Evolutionary conservation across 2,329 filamentous ascomycete species (phyloP), one percentile per base, ranked within the genome.

Genomic region (Akanthomyces uredinophilus): DNA sequence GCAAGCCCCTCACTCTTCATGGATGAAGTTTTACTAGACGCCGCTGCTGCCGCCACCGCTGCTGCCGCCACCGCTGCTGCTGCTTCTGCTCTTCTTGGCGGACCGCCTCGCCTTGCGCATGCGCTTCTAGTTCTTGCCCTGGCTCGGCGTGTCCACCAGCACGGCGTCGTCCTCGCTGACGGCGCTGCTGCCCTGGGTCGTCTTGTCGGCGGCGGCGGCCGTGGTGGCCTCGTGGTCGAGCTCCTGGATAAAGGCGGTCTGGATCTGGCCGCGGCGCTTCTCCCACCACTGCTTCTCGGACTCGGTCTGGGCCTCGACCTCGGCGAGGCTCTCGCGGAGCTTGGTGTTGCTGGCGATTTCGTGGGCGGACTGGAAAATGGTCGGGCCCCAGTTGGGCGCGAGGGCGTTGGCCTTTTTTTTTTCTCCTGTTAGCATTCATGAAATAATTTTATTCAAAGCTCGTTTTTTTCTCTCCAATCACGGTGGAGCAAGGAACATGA

Each of bases 351-450:
- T 89, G 63, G 90, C 87, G 77, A 99, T 97, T 77, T 99, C 95
- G 76, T 96, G 96, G 61, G 95, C 95, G 51, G 91, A 93, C 76
- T 99, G 95, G 84, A 99, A 99, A 74, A 99, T 98, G 62, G 85
- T 87, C 72, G 95, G 88, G 65, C 95, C 95, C 95, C 95, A 99
- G 74, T 89, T 88, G 54, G 91, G 88, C 1, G 86, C 83, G 66
- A 97, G 89, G 22, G 90, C 92, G 73, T 98, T 98, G 70, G 96
- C 95, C 92, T 97, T 67, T 47, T 20, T 44, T 39, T 16, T 11
- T 35, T 8, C 2, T 35, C 10, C 10, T 20, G 24, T 64, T 56
- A 59, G 50, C 60, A 16, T 37, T 18, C 50, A 2, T 1, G 37
- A 16, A 16, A 2, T 8, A n/a, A n/a, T n/a, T n/a, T n/a, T n/a